phyloP scores from a whole-genome alignment of 139 green algal species.

The Zygnema circumcarinatum region DNA sequence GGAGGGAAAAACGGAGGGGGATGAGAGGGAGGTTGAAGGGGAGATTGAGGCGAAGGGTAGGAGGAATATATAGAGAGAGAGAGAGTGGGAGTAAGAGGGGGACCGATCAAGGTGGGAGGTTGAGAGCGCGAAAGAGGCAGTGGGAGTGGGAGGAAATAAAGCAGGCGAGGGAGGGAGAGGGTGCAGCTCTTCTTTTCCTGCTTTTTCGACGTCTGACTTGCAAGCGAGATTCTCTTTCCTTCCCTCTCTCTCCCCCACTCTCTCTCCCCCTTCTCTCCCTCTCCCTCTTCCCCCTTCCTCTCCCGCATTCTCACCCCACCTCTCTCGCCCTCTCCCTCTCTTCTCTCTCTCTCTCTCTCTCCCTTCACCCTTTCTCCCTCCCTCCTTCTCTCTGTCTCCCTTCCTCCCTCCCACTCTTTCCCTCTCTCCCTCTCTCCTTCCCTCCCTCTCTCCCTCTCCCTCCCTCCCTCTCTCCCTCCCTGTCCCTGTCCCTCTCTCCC shows the following conservation, averaged over 20 bases:
- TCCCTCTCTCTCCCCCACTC: slow-evolving; percentile 42
- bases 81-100: too few relatives aligned
- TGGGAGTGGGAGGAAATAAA: too few relatives aligned
- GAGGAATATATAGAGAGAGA: too few relatives aligned
- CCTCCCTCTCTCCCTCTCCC: neutral
- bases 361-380: neutral
- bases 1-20: too few relatives aligned
- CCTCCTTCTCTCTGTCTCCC: slow-evolving; percentile 2
- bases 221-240: neutral
- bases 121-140: too few relatives aligned
- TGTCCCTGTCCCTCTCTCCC: neutral
- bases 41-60: too few relatives aligned
- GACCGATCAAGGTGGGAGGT: too few relatives aligned
- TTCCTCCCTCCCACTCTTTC: neutral
- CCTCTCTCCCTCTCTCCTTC: neutral
- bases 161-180: too few relatives aligned
- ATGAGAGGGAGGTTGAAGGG: too few relatives aligned
- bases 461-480: neutral
- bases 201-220: neutral
- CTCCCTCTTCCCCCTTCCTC: neutral
- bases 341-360: slow-evolving; percentile 27
- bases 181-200: too few relatives aligned
- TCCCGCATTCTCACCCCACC: slow-evolving; percentile 4
- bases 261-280: slow-evolving; percentile 25
- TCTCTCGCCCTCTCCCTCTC: neutral